Evolutionary conservation across 495 filamentous ascomycete genomes (phyloP).

Genomic region (Penicillium lagena): DNA sequence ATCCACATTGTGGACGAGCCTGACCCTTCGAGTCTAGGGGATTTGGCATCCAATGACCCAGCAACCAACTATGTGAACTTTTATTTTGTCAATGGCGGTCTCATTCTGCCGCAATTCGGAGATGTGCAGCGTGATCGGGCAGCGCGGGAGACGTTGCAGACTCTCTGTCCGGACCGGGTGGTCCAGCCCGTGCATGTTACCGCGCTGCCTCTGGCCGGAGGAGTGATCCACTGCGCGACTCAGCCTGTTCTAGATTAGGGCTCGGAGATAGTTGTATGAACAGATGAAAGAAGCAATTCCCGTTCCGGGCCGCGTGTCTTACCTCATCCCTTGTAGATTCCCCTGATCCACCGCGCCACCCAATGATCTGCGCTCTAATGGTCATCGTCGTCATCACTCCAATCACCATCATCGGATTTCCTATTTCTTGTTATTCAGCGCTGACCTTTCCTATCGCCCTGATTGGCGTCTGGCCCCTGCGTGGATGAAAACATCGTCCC

Average conservation of each 20-base stretch:
- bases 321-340: too few relatives aligned
- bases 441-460: too few relatives aligned
- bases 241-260: conserved; percentile 13
- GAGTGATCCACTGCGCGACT: conserved; percentile 22
- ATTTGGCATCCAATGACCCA: conserved; percentile 10
- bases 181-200: conserved; percentile 15
- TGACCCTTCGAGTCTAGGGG: conserved; percentile 5
- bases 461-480: too few relatives aligned
- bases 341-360: too few relatives aligned
- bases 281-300: too few relatives aligned
- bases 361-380: too few relatives aligned
- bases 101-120: conserved; percentile 21
- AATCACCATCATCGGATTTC: too few relatives aligned
- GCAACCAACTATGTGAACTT: conserved; percentile 20
- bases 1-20: conserved; percentile 18
- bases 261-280: too few relatives aligned
- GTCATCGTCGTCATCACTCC: too few relatives aligned
- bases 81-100: conserved; percentile 20
- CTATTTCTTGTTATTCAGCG: too few relatives aligned
- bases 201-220: conserved; percentile 18
- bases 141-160: conserved; percentile 12
- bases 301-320: too few relatives aligned
- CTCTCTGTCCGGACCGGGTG: conserved; percentile 12
- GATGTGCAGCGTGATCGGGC: conserved; percentile 9
- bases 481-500: too few relatives aligned